These are phyloP conservation scores for Daldinia grandis DNA, from an alignment of 495 filamentous ascomycete species.

Conservation along the genomic window DNA sequence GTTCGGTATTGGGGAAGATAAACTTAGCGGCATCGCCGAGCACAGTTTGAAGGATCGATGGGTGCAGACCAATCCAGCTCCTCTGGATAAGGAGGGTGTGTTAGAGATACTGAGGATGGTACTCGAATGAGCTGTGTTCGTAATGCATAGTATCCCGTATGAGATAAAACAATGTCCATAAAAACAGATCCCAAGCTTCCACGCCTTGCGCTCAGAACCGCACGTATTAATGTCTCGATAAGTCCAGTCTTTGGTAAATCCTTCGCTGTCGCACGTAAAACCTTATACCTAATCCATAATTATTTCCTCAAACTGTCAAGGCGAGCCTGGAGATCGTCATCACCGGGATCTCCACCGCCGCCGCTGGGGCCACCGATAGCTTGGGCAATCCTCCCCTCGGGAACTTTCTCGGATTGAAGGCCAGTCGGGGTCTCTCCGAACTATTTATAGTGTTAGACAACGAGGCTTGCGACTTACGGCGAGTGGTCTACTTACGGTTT, in stretches of 20 bases:
- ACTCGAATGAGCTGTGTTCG: constrained; percentile 32
- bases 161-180: constrained; percentile 15
- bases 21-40: constrained; percentile 60
- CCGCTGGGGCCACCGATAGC: constrained; percentile 69
- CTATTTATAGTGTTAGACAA: constrained; percentile 52
- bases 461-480: not conserved
- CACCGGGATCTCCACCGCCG: constrained; percentile 63
- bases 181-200: constrained; percentile 18
- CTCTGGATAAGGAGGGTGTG: constrained; percentile 34
- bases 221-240: constrained; percentile 8
- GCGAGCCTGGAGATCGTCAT: constrained; percentile 84
- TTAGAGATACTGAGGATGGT: constrained; percentile 43
- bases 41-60: constrained; percentile 61
- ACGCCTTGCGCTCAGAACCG: constrained; percentile 20
- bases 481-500: constrained; percentile 69
- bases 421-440: constrained; percentile 82
- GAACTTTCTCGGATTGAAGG: constrained; percentile 65
- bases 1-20: constrained; percentile 62
- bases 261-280: constrained; percentile 17
- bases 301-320: constrained; percentile 78
- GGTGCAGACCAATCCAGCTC: constrained; percentile 44
- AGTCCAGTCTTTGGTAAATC: constrained; percentile 5
- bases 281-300: constrained; percentile 8
- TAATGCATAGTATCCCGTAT: constrained; percentile 6
- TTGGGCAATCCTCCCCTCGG: constrained; percentile 75